Evolutionary conservation across 1,284 basidiomycete genomes (phyloP).

Genomic region (Puccinia hordei): DNA sequence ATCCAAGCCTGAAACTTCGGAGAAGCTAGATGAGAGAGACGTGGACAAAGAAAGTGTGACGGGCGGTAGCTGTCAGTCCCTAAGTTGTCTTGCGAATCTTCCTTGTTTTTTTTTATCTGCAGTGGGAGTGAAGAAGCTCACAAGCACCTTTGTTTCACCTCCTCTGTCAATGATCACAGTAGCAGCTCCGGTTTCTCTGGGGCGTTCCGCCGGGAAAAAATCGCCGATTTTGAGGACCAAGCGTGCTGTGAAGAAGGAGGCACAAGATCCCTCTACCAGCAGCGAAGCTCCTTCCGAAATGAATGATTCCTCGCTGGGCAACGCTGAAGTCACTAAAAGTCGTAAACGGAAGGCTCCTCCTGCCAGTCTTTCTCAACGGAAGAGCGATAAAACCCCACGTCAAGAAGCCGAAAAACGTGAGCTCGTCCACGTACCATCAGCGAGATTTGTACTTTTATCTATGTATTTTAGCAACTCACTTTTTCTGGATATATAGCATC

Average conservation of each 20-base stretch:
- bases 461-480: background rate
- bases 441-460: background rate
- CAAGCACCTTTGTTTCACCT: background rate
- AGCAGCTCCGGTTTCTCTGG: background rate
- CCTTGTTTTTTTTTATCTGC: background rate
- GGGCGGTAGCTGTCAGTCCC: background rate
- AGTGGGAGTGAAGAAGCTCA: background rate
- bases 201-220: background rate
- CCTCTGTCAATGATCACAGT: background rate
- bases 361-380: conserved; percentile 13
- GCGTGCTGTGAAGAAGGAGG: conserved; percentile 4
- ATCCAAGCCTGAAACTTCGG: background rate
- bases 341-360: conserved; percentile 27
- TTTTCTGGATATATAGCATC: conserved; percentile 6
- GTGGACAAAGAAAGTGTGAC: background rate
- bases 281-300: background rate
- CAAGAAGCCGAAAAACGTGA: conserved; percentile 27
- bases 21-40: background rate
- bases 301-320: background rate
- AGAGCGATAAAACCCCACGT: conserved; percentile 2
- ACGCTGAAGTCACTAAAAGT: background rate
- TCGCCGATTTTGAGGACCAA: background rate
- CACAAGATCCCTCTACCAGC: background rate
- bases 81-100: background rate
- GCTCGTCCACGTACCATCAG: background rate